These are phyloP conservation scores for Populus pruinosa DNA, from an alignment of 345 rosid genomes.

Conservation along the genomic window DNA sequence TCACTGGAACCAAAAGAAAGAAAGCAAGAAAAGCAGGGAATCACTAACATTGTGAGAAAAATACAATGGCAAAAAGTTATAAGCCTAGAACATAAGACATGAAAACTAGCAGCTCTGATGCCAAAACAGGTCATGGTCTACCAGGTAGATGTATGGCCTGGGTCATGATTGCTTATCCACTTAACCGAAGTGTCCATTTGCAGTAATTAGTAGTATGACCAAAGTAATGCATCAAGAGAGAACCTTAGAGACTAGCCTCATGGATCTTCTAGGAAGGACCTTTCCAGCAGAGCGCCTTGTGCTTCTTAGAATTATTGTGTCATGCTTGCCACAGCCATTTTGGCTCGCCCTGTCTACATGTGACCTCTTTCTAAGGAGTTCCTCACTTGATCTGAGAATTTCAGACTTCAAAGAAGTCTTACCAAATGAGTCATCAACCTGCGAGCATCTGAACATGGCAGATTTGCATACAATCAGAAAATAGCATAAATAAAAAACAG, in stretches of 20 bases:
- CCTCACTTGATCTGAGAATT: slow-evolving; percentile 25
- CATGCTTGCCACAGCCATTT: slow-evolving; percentile 15
- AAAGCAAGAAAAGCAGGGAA: not conserved
- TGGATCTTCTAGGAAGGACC: slow-evolving; percentile 56
- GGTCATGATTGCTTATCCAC: not conserved
- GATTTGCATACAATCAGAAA: slow-evolving; percentile 4
- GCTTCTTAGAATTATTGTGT: slow-evolving; percentile 36
- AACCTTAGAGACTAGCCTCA: slow-evolving; percentile 61
- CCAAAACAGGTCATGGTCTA: not conserved
- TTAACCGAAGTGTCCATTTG: not conserved
- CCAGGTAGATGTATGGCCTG: not conserved
- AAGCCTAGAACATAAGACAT: not conserved
- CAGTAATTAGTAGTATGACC: not conserved
- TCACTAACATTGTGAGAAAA: not conserved
- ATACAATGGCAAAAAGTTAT: not conserved
- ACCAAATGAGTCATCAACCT: slow-evolving; percentile 24
- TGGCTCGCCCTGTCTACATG: slow-evolving; percentile 17
- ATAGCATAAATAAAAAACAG: not conserved
- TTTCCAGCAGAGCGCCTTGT: slow-evolving; percentile 25
- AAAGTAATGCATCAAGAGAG: slow-evolving; percentile 11
- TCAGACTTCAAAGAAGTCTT: slow-evolving; percentile 27
- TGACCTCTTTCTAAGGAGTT: slow-evolving; percentile 31
- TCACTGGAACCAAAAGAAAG: slow-evolving; percentile 25
- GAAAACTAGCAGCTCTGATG: not conserved
- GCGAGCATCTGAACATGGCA: slow-evolving; percentile 42